Evolutionary conservation across 345 rosid species (phyloP).

Genomic region (Sisymbrium irio): DNA sequence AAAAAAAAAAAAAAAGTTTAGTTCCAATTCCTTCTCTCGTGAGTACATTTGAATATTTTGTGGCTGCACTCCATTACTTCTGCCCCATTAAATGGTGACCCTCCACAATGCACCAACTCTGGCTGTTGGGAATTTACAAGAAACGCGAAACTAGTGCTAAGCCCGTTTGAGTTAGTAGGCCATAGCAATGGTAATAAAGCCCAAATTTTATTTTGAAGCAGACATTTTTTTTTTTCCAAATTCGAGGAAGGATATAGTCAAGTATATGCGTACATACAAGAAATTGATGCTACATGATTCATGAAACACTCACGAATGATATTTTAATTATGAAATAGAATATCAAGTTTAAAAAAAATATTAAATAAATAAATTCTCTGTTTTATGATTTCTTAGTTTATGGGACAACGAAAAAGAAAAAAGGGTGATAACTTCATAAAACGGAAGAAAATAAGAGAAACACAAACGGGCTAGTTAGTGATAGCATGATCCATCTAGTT

Average conservation of each 20-base stretch:
- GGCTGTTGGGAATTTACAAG: neutral
- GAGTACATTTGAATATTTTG: neutral
- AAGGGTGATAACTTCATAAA: neutral
- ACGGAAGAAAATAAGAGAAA: neutral
- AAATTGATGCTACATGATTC: conserved; percentile 3
- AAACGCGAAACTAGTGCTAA: neutral
- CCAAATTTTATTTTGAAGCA: neutral
- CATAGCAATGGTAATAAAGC: neutral
- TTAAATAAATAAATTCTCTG: too few species aligned
- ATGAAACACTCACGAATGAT: neutral
- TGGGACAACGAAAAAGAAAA: neutral
- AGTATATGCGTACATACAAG: neutral
- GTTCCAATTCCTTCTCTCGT: neutral
- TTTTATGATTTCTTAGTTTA: neutral
- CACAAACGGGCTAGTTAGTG: neutral
- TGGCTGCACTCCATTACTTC: neutral
- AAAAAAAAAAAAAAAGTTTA: neutral
- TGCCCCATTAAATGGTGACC: neutral
- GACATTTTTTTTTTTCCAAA: neutral
- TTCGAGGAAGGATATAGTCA: neutral
- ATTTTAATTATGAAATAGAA: too few species aligned
- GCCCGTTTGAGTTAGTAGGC: neutral
- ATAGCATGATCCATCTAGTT: neutral
- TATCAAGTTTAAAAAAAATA: neutral
- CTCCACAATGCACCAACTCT: neutral